Conservation (phyloP, 1,139 yeast genomes). For the Wickerhamomyces sp. region DNA sequence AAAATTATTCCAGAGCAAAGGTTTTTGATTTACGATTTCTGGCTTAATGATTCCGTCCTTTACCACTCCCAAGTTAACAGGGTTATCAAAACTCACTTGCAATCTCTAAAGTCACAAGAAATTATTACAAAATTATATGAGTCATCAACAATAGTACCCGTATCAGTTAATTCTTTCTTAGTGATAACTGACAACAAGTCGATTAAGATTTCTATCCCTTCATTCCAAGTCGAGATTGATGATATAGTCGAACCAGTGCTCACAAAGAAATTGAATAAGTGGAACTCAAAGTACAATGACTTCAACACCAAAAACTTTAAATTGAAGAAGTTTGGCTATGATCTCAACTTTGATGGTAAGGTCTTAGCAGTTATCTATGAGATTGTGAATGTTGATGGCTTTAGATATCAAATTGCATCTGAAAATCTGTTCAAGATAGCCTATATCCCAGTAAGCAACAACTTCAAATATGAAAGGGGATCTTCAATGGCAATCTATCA, state of each 20-base stretch:
- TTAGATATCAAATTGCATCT: slow-evolving; percentile 31
- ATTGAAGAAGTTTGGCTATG: slow-evolving; percentile 26
- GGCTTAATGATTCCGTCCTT: not conserved
- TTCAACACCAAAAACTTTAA: slow-evolving; percentile 15
- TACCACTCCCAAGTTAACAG: slow-evolving; percentile 8
- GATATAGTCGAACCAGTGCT: slow-evolving; percentile 13
- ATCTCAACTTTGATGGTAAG: slow-evolving; percentile 28
- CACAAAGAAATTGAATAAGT: slow-evolving; percentile 10
- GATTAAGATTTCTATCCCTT: slow-evolving; percentile 1
- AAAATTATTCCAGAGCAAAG: not conserved
- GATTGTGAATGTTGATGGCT: slow-evolving; percentile 26
- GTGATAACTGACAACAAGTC: slow-evolving; percentile 10
- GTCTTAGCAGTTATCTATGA: slow-evolving; percentile 29
- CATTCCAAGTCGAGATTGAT: not conserved
- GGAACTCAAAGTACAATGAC: slow-evolving; percentile 21
- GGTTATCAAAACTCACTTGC: slow-evolving; percentile 4
- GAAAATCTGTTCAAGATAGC: slow-evolving; percentile 26
- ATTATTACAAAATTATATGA: slow-evolving; percentile 7
- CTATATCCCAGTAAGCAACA: slow-evolving; percentile 26
- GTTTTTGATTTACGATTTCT: slow-evolving; percentile 18
- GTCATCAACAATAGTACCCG: slow-evolving; percentile 10
- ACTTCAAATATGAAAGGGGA: slow-evolving; percentile 20
- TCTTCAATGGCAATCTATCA: slow-evolving; percentile 32
- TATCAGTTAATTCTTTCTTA: slow-evolving; percentile 1
- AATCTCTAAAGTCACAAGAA: not conserved